Conservation (phyloP, 148 eudicot species). For the Vaccinium vitisidaea region DNA sequence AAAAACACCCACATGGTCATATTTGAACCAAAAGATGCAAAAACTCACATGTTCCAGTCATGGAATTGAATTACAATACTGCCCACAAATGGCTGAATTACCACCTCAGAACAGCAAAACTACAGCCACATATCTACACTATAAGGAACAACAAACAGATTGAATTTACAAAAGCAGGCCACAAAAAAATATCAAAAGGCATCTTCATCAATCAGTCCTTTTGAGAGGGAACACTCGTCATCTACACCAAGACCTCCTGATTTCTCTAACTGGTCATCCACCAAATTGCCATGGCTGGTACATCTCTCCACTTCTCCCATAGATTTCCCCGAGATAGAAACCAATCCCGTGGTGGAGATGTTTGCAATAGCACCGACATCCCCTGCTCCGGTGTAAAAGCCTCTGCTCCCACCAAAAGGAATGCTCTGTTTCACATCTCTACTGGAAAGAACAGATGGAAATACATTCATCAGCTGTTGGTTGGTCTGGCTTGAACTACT, state of each 20-base stretch:
- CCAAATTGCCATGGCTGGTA: constrained; percentile 18
- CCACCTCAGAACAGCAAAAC: neutral
- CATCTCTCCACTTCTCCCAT: constrained; percentile 13
- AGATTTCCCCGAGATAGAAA: constrained; percentile 41
- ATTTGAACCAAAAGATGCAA: neutral
- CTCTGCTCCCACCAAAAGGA: constrained; percentile 60
- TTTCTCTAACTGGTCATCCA: constrained; percentile 36
- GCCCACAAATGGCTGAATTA: neutral
- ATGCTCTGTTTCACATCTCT: constrained; percentile 40
- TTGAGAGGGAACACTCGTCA: constrained; percentile 18
- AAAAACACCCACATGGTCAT: neutral
- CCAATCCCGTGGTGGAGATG: constrained; percentile 49
- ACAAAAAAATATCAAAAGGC: neutral
- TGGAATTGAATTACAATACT: neutral
- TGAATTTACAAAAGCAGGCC: neutral
- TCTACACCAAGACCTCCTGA: constrained; percentile 21
- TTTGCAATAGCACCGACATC: constrained; percentile 51
- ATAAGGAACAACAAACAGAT: neutral
- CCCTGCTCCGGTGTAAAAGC: constrained; percentile 62
- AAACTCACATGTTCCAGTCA: neutral
- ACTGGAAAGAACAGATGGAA: constrained; percentile 49
- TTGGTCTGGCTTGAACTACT: constrained; percentile 57
- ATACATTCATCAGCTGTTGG: constrained; percentile 41
- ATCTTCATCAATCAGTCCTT: constrained; percentile 15
- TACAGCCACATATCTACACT: constrained; percentile 17